Conservation (phyloP, 192 early-diverging fungal genomes). For the Coemansia brasiliensis region DNA sequence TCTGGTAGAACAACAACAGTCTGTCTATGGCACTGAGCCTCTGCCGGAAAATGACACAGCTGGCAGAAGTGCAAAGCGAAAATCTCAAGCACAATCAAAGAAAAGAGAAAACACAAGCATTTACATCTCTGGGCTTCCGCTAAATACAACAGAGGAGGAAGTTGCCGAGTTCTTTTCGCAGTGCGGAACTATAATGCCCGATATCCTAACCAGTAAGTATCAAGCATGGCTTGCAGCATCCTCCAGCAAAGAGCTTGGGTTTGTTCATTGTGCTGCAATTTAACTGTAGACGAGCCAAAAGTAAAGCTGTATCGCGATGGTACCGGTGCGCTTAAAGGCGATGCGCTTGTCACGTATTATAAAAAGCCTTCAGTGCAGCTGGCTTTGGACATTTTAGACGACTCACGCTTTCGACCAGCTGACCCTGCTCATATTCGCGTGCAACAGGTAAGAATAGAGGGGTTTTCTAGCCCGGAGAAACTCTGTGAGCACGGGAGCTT, state of each 20-base stretch:
- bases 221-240: not conserved
- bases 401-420: slow-evolving; percentile 74
- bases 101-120: slow-evolving; percentile 73
- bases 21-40: slow-evolving; percentile 32
- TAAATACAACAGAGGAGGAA: slow-evolving; percentile 78
- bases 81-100: slow-evolving; percentile 38
- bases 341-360: slow-evolving; percentile 89
- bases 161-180: slow-evolving; percentile 58
- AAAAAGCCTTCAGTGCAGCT: slow-evolving; percentile 87
- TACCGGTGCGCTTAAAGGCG: slow-evolving; percentile 77
- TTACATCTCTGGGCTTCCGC: slow-evolving; percentile 84
- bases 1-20: slow-evolving; percentile 49
- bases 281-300: slow-evolving; percentile 67
- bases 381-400: slow-evolving; percentile 84
- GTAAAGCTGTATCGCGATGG: slow-evolving; percentile 87
- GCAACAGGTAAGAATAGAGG: slow-evolving; percentile 57
- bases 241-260: too few relatives aligned
- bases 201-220: slow-evolving; percentile 39
- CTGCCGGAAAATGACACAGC: not conserved
- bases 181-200: slow-evolving; percentile 50
- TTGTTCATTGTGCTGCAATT: not conserved
- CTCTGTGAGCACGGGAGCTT: not conserved
- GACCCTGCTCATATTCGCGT: slow-evolving; percentile 69
- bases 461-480: not conserved
- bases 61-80: slow-evolving; percentile 52